Evolutionary conservation across 2,329 filamentous ascomycete species (phyloP), one percentile per base, ranked within the genome.

Genomic region (Verticillium albo-atrum): DNA sequence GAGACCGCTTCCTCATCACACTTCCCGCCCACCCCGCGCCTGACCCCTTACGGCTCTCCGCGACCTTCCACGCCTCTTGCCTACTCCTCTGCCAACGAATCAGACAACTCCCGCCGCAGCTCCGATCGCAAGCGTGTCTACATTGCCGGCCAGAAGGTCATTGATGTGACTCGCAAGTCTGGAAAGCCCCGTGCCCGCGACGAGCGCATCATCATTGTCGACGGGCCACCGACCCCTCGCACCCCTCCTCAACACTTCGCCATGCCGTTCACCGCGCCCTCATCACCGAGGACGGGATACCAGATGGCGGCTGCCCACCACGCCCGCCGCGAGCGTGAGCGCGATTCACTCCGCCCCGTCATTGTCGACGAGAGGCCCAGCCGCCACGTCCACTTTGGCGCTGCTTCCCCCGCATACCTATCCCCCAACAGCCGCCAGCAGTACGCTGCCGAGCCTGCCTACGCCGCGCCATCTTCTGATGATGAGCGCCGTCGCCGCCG

Each of bases 131-230:
- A 47, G 37, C 37, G 37, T 12, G 37, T 47, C 37, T 47, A 47
- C 37, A 25, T 47, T n/a, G 17, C 37, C 23, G 37, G 54, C 37
- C 35, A 37, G 27, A 51, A 50, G 37, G 57, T 30, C 52, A 54
- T 47, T 32, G 50, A 47, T 12, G 37, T 47, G 1, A 47, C 37
- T 20, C 57, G 17, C 50, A 64, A 53, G 55, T 63, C 65, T 23
- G 62, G 65, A n/a, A 68, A 67, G 47, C 68, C 65, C 55, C 34
- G 35, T 56, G 66, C 67, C 59, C 27, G 23, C 34, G 62, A 72
- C 51, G 79, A 82, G 62, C 76, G 78, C 59, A 71, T 77, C 57
- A 65, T 79, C 58, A 72, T 82, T 59, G 72, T 78, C 56, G 75
- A 81, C 61, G 72, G 72, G 63, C 77, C 78, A 3, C 74, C 79